Percentiles rank a stretch among this genome's conserved stretches.
Conservation (phyloP, 2,329 filamentous ascomycete species). For the Fusarium miscanthi region DNA sequence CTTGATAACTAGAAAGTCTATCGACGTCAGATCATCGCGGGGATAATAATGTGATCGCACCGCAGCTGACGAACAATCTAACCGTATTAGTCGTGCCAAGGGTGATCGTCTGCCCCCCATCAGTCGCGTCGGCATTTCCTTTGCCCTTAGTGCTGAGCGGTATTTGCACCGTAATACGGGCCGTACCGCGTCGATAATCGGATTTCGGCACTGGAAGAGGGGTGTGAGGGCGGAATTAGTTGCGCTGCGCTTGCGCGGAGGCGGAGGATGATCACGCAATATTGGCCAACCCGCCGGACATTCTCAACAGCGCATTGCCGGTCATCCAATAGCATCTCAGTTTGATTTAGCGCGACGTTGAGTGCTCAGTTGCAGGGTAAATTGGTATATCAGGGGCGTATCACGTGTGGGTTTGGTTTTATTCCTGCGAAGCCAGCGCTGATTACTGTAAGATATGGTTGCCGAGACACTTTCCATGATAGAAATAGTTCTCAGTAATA, state of each 20-base stretch:
- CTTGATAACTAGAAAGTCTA: not conserved
- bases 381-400: too few species aligned
- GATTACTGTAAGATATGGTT: not conserved
- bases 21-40: not conserved
- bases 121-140: not conserved
- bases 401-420: too few species aligned
- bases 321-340: not conserved
- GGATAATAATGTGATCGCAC: accelerated
- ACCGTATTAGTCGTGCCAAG: not conserved
- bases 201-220: not conserved
- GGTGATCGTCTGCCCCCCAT: not conserved
- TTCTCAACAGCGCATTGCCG: not conserved
- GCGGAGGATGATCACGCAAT: too few species aligned
- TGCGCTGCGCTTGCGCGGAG: not conserved
- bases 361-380: accelerated
- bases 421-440: too few species aligned
- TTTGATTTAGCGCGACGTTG: not conserved
- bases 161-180: not conserved
- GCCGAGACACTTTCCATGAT: not conserved
- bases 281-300: not conserved
- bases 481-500: accelerated
- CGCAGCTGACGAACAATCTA: not conserved
- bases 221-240: not conserved
- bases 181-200: not conserved
- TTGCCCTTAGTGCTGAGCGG: not conserved